A percentile compares a stretch with the other conserved stretches of the same genome.
phyloP scores from a whole-genome alignment of 2,329 filamentous ascomycete species.

The Aquanectria penicillioides region DNA sequence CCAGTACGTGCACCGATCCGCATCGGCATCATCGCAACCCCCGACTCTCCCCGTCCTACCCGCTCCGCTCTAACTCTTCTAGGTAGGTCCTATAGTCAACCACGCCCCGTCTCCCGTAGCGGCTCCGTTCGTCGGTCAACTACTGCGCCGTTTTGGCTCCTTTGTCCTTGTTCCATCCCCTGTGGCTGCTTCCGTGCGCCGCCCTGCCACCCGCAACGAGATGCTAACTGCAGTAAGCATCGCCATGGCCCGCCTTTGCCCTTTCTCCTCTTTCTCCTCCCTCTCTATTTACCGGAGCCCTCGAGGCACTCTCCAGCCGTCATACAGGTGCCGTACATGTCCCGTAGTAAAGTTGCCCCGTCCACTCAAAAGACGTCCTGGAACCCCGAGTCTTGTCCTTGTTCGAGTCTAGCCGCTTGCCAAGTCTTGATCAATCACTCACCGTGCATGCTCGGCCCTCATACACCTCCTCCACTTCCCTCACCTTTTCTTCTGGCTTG shows the following conservation, averaged over 20 bases:
- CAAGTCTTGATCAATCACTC: too few species aligned
- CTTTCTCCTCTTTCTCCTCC: too few species aligned
- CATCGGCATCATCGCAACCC: constrained; percentile 1
- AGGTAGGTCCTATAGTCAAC: constrained; percentile 15
- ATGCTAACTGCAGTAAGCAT: neutral
- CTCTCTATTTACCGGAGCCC: constrained; percentile 5
- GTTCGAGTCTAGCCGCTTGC: too few species aligned
- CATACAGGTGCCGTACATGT: too few species aligned
- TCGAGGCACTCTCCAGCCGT: too few species aligned
- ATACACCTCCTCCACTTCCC: too few species aligned
- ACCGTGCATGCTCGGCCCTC: too few species aligned
- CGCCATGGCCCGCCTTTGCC: constrained; percentile 4
- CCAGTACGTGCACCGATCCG: constrained; percentile 9
- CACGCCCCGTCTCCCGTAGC: constrained; percentile 1
- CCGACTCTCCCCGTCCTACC: constrained; percentile 21
- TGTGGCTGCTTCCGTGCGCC: constrained; percentile 1
- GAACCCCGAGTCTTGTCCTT: too few species aligned
- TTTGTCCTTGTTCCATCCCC: neutral
- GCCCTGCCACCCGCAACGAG: too few species aligned
- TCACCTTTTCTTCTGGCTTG: too few species aligned
- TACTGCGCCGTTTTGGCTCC: neutral
- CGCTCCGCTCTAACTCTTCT: constrained; percentile 13
- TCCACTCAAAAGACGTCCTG: too few species aligned
- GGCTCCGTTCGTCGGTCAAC: neutral
- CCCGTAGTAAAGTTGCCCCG: too few species aligned